Base-by-base conservation (phyloP, 1,284 basidiomycete species). In the Salmacisia buchloeana region DNA sequence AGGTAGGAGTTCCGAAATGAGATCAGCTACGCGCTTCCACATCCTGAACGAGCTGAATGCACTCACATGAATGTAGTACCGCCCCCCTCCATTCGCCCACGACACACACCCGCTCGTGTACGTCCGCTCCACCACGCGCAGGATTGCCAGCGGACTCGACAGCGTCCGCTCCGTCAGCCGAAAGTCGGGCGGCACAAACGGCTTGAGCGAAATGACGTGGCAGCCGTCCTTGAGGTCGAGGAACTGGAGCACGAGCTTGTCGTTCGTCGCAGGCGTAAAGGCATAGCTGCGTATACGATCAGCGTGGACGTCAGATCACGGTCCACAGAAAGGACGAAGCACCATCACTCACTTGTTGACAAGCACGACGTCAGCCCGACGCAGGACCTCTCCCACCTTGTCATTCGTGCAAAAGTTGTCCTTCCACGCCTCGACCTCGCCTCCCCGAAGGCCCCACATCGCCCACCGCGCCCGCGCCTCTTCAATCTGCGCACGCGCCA, bases 211-310 rank as follows among this genome's bases (percentile, higher is more conserved):
- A 62, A 86, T 81, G 43, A 86, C 82, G 58, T 78, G 80, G 1
- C 83, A 82, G 9, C 82, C 81, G 31, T 84, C 83, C 67, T 82
- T 83, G 35, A 86, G 75, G 58, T 85, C 85, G 31, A 86, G 78
- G 73, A 86, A 86, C 49, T 84, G 76, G 33, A 84, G 75, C 3
- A 82, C 82, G 15, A 86, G 80, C 27, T 81, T 80, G 35, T 83
- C 81, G 73, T 85, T 85, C 12, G 85, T 81, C 2, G 77, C 69
- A 0, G 84, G 82, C 1, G 83, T 82, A 75, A 78, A 78, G 1
- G 77, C 77, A 61, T 78, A 78, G 66, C 62, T 65, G 36, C 13
- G n/a, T n/a, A n/a, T n/a, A n/a, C n/a, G n/a, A n/a, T n/a, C n/a
- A n/a, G n/a, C n/a, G n/a, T n/a, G n/a, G n/a, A n/a, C n/a, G n/a